Conservation (phyloP, 306 rosid genomes). For the Cicer cuneatum region DNA sequence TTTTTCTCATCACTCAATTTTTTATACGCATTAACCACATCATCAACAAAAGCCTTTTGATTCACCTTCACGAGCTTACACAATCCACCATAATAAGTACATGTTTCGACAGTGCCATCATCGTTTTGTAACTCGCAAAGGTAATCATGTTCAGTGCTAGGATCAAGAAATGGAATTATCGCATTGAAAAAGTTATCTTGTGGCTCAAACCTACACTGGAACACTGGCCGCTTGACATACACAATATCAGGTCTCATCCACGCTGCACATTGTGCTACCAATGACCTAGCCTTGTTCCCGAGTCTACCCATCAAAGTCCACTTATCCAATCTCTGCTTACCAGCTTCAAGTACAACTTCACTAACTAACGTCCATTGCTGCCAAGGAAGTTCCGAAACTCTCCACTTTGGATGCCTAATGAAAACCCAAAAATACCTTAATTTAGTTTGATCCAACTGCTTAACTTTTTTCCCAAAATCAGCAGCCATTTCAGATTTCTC, state of each 20-base stretch:
- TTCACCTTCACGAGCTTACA: constrained; percentile 79
- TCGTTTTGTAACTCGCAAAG: constrained; percentile 69
- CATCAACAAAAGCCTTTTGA: constrained; percentile 93
- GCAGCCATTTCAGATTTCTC: constrained; percentile 80
- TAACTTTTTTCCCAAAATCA: constrained; percentile 67
- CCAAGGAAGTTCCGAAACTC: constrained; percentile 76
- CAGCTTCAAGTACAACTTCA: constrained; percentile 84
- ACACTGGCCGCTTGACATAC: constrained; percentile 88
- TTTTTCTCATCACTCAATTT: constrained; percentile 82
- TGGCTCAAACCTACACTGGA: constrained; percentile 88
- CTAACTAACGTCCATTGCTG: constrained; percentile 87
- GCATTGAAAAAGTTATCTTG: constrained; percentile 67
- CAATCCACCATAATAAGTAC: constrained; percentile 84
- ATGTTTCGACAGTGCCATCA: constrained; percentile 70
- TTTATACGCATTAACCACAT: constrained; percentile 81
- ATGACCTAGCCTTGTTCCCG: constrained; percentile 72
- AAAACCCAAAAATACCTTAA: constrained; percentile 79
- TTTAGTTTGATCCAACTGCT: constrained; percentile 64
- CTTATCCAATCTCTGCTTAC: constrained; percentile 83
- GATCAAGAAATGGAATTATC: constrained; percentile 78
- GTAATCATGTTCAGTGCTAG: constrained; percentile 66
- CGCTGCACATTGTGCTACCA: constrained; percentile 80
- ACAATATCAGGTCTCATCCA: constrained; percentile 94
- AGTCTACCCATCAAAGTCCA: constrained; percentile 96
- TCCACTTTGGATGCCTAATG: constrained; percentile 84